phyloP scores from a whole-genome alignment of 2,329 filamentous ascomycete genomes.

The Myriosclerotinia curreyana region DNA sequence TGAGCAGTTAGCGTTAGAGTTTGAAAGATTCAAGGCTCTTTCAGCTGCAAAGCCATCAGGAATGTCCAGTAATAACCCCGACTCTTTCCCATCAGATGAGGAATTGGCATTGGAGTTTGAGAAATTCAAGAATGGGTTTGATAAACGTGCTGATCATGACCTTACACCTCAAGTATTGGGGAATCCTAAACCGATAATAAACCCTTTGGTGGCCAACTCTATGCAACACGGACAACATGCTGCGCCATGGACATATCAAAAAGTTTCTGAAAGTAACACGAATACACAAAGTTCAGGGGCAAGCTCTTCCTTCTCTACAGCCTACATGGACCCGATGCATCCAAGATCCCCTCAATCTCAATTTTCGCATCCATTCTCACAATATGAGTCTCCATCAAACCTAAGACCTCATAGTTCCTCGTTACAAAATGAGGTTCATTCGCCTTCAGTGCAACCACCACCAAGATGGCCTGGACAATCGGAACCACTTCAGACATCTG shows the following conservation, averaged over 20 bases:
- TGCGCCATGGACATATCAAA: neutral
- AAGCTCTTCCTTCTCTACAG: neutral
- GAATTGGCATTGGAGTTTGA: conserved; percentile 10
- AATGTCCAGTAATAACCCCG: neutral
- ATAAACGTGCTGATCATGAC: neutral
- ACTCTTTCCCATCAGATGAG: conserved; percentile 6
- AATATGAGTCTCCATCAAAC: neutral
- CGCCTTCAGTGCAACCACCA: neutral
- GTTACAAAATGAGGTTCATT: neutral
- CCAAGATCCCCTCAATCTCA: neutral
- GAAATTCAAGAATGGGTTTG: conserved; percentile 6
- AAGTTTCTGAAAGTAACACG: neutral
- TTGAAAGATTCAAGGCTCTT: neutral
- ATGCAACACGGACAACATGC: neutral
- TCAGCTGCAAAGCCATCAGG: neutral
- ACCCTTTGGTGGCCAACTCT: neutral
- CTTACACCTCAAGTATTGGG: neutral
- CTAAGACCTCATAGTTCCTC: neutral
- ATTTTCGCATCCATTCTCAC: neutral
- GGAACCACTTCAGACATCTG: neutral
- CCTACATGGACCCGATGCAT: neutral
- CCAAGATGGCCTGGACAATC: neutral
- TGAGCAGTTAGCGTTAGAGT: conserved; percentile 2
- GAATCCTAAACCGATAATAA: neutral
- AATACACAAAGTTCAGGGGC: neutral